Conservation (phyloP, 805 yeast genomes). For the Ogataea pignaliae region DNA sequence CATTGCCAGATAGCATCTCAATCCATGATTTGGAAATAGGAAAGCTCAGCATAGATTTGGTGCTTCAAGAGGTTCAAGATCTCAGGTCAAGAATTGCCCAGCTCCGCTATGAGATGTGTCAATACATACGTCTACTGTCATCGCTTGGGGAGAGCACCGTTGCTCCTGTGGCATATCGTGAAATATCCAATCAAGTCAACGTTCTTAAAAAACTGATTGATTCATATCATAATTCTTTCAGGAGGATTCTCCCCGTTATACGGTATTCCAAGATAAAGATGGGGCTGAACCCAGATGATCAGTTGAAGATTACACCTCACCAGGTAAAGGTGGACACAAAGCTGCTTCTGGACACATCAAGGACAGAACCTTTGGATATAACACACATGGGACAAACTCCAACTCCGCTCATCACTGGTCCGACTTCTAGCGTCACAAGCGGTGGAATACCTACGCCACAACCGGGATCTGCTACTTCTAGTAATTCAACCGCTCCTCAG, state of each 20-base stretch:
- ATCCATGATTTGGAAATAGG: slow-evolving; percentile 40
- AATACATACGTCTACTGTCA: slow-evolving; percentile 32
- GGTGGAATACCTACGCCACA: background rate
- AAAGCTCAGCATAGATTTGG: slow-evolving; percentile 29
- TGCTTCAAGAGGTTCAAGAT: slow-evolving; percentile 33
- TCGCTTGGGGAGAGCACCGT: slow-evolving; percentile 41
- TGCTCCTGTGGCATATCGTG: slow-evolving; percentile 37
- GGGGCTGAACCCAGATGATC: slow-evolving; percentile 46
- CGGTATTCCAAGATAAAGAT: slow-evolving; percentile 45
- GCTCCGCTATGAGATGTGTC: slow-evolving; percentile 37
- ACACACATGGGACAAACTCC: too few species aligned
- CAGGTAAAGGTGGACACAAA: slow-evolving; percentile 23
- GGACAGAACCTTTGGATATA: background rate
- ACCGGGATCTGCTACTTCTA: background rate
- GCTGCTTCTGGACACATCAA: slow-evolving; percentile 7
- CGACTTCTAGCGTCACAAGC: background rate
- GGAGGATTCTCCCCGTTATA: slow-evolving; percentile 44
- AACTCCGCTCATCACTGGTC: too few species aligned
- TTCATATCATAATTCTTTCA: slow-evolving; percentile 40
- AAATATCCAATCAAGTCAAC: slow-evolving; percentile 33
- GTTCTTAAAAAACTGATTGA: slow-evolving; percentile 36
- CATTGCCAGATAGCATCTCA: slow-evolving; percentile 22
- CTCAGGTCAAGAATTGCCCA: slow-evolving; percentile 27
- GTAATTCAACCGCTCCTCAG: background rate
- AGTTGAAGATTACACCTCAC: slow-evolving; percentile 26